These are phyloP conservation scores for Plasmodium yoelii DNA, from an alignment of 169 alveolate genomes.

Conservation along the genomic window DNA sequence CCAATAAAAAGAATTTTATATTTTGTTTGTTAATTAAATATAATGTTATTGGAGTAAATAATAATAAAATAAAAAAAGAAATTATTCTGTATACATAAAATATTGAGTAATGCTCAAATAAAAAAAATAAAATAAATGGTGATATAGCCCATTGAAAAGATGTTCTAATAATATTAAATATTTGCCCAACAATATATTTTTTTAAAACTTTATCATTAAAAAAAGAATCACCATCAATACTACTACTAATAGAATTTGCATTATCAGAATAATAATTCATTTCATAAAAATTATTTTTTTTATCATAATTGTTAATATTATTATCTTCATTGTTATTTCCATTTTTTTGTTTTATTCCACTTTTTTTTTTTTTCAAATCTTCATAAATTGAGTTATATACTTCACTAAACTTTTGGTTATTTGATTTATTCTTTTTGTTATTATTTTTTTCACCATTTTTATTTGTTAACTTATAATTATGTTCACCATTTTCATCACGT, in stretches of 20 bases:
- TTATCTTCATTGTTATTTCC: background rate
- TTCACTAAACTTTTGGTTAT: conserved; percentile 69
- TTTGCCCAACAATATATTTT: conserved; percentile 45
- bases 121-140: conserved; percentile 33
- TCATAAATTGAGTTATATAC: conserved; percentile 73
- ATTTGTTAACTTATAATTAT: background rate
- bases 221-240: conserved; percentile 53
- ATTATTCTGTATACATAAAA: conserved; percentile 58
- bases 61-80: conserved; percentile 32
- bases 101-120: conserved; percentile 46
- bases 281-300: conserved; percentile 52
- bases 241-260: conserved; percentile 48
- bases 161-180: conserved; percentile 51
- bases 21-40: conserved; percentile 27
- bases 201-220: conserved; percentile 62
- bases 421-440: conserved; percentile 30
- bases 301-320: background rate
- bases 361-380: conserved; percentile 53
- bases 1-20: conserved; percentile 40
- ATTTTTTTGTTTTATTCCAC: background rate
- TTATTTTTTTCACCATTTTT: conserved; percentile 19
- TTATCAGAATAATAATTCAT: conserved; percentile 65
- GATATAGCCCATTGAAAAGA: conserved; percentile 73
- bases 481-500: too few species aligned
- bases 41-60: conserved; percentile 57